Base-by-base conservation (phyloP, 1,284 basidiomycete genomes). In the Amylostereum areolatum region DNA sequence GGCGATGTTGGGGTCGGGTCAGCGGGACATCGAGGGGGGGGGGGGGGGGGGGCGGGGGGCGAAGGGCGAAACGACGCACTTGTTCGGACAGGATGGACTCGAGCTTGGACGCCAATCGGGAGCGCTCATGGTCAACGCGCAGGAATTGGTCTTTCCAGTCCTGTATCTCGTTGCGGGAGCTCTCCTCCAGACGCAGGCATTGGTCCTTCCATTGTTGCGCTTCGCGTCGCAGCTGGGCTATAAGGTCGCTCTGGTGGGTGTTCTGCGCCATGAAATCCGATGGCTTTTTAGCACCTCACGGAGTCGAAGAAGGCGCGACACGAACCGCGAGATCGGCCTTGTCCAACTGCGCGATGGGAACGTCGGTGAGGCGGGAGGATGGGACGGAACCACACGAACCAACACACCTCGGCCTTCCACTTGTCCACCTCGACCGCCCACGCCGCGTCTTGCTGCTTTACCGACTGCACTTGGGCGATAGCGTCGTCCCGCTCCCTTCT, bases 81-180 rank as follows among this genome's bases (percentile, higher is more conserved):
- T 34, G 43, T 30, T 43, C 51, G 2, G 48, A 55, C 37, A 45
- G 24, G 9, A 37, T 29, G 18, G 27, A 47, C 43, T 83, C 80
- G 9, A 83, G 62, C 31, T 77, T 70, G 3, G 72, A 71, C 6
- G 75, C 69, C 25, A 85, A 67, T 4, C 73, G 68, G 32, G 71
- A 72, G 50, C 83, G 71, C 52, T 85, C 82, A 50, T 80, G 70
- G 53, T 86, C 84, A 29, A 83, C 80, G 18, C 80, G 75, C 41
- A 80, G 64, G 57, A 82, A 86, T 54, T 85, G 83, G 28, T 85
- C 83, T 59, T 85, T 85, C 83, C 83, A 86, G 56, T 81, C 80
- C 11, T 65, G 58, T 2, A 70, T 64, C 55, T 77, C 75, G 35
- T 66, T 66, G 45, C 73, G 64, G 3, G 73, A 73, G 0, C 70